phyloP scores from a whole-genome alignment of 179 eudicot genomes.

The Corrigiola litoralis region DNA sequence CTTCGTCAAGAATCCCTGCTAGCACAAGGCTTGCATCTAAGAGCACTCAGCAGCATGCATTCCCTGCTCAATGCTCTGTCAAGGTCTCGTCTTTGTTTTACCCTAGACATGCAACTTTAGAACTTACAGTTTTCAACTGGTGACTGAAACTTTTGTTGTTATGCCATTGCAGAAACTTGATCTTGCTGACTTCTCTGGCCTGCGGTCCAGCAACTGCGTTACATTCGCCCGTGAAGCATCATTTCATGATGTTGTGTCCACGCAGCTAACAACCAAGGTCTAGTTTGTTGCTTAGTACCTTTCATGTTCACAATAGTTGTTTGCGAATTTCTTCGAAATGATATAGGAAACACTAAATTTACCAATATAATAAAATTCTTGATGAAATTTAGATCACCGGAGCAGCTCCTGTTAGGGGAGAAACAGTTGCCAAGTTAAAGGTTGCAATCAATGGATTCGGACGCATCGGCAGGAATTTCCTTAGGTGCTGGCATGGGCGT shows the following conservation, averaged over 20 bases:
- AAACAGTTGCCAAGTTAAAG: slow-evolving; percentile 78
- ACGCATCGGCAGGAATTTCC: slow-evolving; percentile 96
- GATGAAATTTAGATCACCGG: slow-evolving; percentile 34
- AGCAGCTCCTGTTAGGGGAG: slow-evolving; percentile 56
- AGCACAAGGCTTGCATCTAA: slow-evolving; percentile 53
- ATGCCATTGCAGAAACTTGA: slow-evolving; percentile 53
- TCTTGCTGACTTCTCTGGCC: slow-evolving; percentile 74
- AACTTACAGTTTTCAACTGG: background rate
- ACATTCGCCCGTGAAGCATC: slow-evolving; percentile 53
- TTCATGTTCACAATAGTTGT: background rate
- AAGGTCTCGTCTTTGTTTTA: slow-evolving; percentile 34
- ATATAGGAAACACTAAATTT: background rate
- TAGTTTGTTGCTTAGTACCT: background rate
- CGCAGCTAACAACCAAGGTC: slow-evolving; percentile 76
- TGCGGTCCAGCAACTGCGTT: slow-evolving; percentile 56
- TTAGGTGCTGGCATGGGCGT: slow-evolving; percentile 97
- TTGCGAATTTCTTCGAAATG: no score
- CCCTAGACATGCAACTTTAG: background rate
- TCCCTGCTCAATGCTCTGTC: slow-evolving; percentile 59
- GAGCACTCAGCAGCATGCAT: slow-evolving; percentile 42
- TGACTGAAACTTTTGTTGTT: background rate
- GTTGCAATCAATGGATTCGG: slow-evolving; percentile 99
- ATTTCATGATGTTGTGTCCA: slow-evolving; percentile 61
- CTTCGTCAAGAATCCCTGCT: slow-evolving; percentile 74
- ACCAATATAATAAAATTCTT: background rate